These are phyloP conservation scores for Bruguiera parviflora DNA, from an alignment of 345 rosid species.

Conservation along the genomic window DNA sequence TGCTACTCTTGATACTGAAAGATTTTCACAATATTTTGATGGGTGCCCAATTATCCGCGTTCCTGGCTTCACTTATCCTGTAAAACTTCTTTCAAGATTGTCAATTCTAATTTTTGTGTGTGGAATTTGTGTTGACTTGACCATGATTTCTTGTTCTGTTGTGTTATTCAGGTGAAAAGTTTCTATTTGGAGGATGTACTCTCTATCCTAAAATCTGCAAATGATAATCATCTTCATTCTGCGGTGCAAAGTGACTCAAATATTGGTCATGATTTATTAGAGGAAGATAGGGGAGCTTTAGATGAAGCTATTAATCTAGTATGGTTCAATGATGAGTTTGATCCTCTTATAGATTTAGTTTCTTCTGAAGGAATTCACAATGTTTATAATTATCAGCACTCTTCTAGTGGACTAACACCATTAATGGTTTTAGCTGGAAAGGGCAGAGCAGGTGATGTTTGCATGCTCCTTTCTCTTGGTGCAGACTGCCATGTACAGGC, in stretches of 20 bases:
- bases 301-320: slow-evolving; percentile 82
- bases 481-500: slow-evolving; percentile 58
- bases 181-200: slow-evolving; percentile 82
- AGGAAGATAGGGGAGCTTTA: slow-evolving; percentile 62
- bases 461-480: slow-evolving; percentile 80
- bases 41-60: slow-evolving; percentile 85
- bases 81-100: slow-evolving; percentile 32
- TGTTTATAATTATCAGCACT: slow-evolving; percentile 72
- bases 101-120: slow-evolving; percentile 4
- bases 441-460: slow-evolving; percentile 75
- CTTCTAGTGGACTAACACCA: slow-evolving; percentile 64
- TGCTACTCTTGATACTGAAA: slow-evolving; percentile 88
- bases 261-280: slow-evolving; percentile 43
- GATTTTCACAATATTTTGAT: slow-evolving; percentile 90
- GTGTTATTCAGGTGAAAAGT: slow-evolving; percentile 55
- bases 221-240: slow-evolving; percentile 53
- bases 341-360: slow-evolving; percentile 66
- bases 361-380: slow-evolving; percentile 50
- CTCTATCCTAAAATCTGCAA: slow-evolving; percentile 56
- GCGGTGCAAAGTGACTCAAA: slow-evolving; percentile 28
- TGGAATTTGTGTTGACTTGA: slow-evolving; percentile 17
- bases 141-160: slow-evolving; percentile 4
- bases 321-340: slow-evolving; percentile 80
- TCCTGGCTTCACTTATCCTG: slow-evolving; percentile 93
- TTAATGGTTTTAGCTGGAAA: slow-evolving; percentile 87